Evolutionary conservation across 768 basidiomycete species (phyloP), one percentile per base, ranked within the genome.

Genomic region (Calocybe indica): DNA sequence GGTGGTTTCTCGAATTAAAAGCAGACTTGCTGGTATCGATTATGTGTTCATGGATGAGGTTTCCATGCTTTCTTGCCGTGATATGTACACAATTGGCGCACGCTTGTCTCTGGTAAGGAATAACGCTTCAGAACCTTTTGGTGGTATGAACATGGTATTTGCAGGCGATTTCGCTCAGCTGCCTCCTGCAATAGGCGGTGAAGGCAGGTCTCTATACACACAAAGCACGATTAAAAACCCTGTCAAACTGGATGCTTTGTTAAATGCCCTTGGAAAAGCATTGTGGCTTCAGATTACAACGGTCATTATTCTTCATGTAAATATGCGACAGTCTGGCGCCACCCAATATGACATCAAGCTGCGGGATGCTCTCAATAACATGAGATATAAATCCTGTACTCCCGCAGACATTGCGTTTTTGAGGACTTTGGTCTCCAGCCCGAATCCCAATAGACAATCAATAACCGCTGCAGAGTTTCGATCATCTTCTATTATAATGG

Each of bases 111-210:
- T 47, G 8, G 53, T 55, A 5, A 33, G 45, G 3, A 56, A 60
- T 40, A 43, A 51, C 6, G 14, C 43, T 33, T 50, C 59, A 8
- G 10, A 37, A 10, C 50, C 59, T 12, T 66, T 63, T 60, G 71
- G 69, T 13, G 67, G 70, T 0, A 53, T 69, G 9, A 71, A 68
- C 47, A 62, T 74, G 44, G 65, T 75, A 13, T 63, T 74, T 48
- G 68, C 69, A 7, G 70, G 72, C 5, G 71, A 75, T 52, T 73
- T 76, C 62, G 71, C 65, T 6, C 72, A 75, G 46, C 54, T 74
- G 2, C 70, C 69, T 2, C 72, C 66, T 34, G 59, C 50, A 10
- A 31, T 55, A 14, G 55, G 59, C 1, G 5, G 49, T 51, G 52
- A 37, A 44, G 33, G 7, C 22, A 22, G 43, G 44, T 12, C 58